Percentiles rank a stretch among this genome's conserved stretches.
Conservation (phyloP, 345 rosid genomes). For the Ceriops decandra region DNA sequence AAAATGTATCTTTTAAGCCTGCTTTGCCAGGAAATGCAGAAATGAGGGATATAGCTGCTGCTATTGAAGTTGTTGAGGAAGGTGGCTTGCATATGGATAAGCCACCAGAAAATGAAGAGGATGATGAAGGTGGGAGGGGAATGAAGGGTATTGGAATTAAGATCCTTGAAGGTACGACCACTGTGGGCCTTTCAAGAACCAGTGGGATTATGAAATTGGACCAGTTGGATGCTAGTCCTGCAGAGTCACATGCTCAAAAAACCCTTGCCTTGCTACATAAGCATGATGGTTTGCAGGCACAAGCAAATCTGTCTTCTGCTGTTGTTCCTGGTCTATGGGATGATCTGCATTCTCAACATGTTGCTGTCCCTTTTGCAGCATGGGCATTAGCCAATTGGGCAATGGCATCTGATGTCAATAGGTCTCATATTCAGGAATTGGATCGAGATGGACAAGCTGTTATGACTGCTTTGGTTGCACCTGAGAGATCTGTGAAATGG, state of each 20-base stretch:
- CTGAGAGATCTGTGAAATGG: conserved; percentile 99
- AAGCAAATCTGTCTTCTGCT: conserved; percentile 59
- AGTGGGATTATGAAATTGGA: conserved; percentile 47
- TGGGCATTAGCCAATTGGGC: conserved; percentile 99
- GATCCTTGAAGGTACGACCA: conserved; percentile 89
- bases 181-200: conserved; percentile 73
- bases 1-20: conserved; percentile 52
- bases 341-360: conserved; percentile 95
- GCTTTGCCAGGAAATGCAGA: conserved; percentile 68
- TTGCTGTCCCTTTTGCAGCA: conserved; percentile 98
- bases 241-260: conserved; percentile 35
- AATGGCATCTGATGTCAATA: conserved; percentile 78
- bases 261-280: conserved; percentile 50
- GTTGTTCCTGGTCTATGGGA: conserved; percentile 99
- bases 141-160: conserved; percentile 86
- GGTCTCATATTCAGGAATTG: conserved; percentile 80
- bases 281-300: conserved; percentile 44
- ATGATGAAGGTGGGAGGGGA: conserved; percentile 67
- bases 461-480: conserved; percentile 83
- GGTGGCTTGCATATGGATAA: conserved; percentile 82
- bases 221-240: conserved; percentile 32
- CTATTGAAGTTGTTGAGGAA: conserved; percentile 89
- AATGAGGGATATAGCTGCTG: conserved; percentile 82
- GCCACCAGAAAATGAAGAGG: conserved; percentile 49
- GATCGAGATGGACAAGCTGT: conserved; percentile 86